A percentile compares a stretch with the other conserved stretches of the same genome.
Conservation (phyloP, 768 basidiomycete species). For the Pholiota molesta region DNA sequence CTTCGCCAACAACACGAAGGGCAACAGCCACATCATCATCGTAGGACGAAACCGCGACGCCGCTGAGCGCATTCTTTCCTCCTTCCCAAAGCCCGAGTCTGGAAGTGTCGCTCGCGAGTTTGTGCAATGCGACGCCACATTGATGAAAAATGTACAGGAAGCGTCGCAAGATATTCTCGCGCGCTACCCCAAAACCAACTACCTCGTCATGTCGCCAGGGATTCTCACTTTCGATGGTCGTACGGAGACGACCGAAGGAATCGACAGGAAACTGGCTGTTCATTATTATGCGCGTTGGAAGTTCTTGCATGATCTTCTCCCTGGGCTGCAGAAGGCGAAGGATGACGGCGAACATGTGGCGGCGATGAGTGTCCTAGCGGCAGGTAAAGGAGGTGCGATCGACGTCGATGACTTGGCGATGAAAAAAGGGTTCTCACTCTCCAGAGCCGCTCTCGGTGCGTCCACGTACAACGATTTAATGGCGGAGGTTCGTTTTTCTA, state of each 20-base stretch:
- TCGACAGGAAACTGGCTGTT: conserved; percentile 27
- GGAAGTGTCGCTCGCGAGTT: conserved; percentile 42
- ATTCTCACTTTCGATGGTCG: conserved; percentile 35
- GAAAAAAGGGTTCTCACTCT: conserved; percentile 44
- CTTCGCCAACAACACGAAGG: conserved; percentile 49
- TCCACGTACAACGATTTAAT: conserved; percentile 56
- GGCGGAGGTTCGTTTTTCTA: conserved; percentile 42
- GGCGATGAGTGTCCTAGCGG: conserved; percentile 48
- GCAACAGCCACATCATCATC: conserved; percentile 54
- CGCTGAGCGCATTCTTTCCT: conserved; percentile 47
- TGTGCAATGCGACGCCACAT: conserved; percentile 50
- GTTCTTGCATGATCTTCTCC: conserved; percentile 48
- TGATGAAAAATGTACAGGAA: conserved; percentile 51
- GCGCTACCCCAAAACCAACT: conserved; percentile 50
- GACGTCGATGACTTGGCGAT: conserved; percentile 52
- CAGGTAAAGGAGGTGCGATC: conserved; percentile 34
- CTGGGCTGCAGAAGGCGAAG: conserved; percentile 44
- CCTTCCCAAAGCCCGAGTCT: conserved; percentile 30
- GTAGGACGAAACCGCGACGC: conserved; percentile 54
- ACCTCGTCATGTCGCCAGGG: conserved; percentile 51
- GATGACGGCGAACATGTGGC: conserved; percentile 51
- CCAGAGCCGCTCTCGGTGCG: conserved; percentile 33
- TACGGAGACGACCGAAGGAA: conserved; percentile 27
- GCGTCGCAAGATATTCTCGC: conserved; percentile 29
- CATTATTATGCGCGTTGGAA: conserved; percentile 46